These are phyloP conservation scores for Coriolopsis trogii DNA, from an alignment of 1,284 basidiomycete genomes.

Conservation along the genomic window DNA sequence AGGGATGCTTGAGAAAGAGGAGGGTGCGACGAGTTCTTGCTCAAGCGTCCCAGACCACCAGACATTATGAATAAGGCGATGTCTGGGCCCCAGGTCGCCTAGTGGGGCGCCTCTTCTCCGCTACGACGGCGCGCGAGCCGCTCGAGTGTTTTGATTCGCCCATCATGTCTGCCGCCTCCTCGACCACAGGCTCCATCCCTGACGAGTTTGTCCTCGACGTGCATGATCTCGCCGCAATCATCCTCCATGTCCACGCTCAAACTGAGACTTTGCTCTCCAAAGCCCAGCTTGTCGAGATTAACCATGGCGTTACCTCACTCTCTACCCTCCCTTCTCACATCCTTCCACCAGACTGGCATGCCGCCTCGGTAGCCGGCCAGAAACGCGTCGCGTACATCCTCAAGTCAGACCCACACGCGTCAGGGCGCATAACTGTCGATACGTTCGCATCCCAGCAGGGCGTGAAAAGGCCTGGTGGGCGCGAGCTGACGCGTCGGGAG, in stretches of 20 bases:
- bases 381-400: conserved; percentile 24
- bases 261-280: conserved; percentile 18
- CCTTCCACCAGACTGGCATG: conserved; percentile 18
- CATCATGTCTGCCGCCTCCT: too few relatives aligned
- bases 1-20: too few relatives aligned
- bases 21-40: too few relatives aligned
- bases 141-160: too few relatives aligned
- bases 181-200: not conserved
- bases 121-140: too few relatives aligned
- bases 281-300: conserved; percentile 25
- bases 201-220: conserved; percentile 23
- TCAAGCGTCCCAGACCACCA: too few relatives aligned
- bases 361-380: not conserved
- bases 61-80: too few relatives aligned
- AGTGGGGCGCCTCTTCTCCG: too few relatives aligned
- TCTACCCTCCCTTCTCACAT: conserved; percentile 19
- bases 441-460: conserved; percentile 18
- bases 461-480: conserved; percentile 14
- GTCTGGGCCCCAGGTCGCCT: too few relatives aligned
- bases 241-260: conserved; percentile 21
- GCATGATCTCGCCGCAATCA: conserved; percentile 26
- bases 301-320: conserved; percentile 9
- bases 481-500: conserved; percentile 19
- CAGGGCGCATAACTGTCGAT: conserved; percentile 14
- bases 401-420: conserved; percentile 2